phyloP scores from a whole-genome alignment of 768 basidiomycete genomes.

The Mrakia gelida region DNA sequence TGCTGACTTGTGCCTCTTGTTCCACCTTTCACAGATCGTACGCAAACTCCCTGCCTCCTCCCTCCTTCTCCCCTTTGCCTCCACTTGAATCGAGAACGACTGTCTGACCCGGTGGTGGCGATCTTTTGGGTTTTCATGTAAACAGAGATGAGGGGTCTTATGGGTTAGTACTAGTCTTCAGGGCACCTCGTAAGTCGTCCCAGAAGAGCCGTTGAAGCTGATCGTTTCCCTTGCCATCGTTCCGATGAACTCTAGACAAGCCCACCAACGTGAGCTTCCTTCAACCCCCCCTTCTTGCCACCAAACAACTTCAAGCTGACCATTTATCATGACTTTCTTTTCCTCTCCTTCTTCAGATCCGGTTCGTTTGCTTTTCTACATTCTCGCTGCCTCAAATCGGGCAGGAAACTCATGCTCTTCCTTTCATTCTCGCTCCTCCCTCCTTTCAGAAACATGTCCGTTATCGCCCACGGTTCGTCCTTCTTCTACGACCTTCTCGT shows the following conservation, averaged over 20 bases:
- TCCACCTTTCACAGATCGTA: not conserved
- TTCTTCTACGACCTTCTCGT: not conserved
- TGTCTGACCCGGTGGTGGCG: not conserved
- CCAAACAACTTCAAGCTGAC: not conserved
- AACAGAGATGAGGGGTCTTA: conserved; percentile 31
- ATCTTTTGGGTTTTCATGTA: not conserved
- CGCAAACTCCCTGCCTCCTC: not conserved
- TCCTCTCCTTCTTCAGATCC: conserved; percentile 15
- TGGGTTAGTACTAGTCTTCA: conserved; percentile 10
- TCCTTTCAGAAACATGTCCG: conserved; percentile 48
- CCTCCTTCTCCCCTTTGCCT: not conserved
- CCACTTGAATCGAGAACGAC: not conserved
- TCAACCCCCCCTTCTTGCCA: not conserved
- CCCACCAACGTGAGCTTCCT: conserved; percentile 29
- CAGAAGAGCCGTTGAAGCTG: not conserved
- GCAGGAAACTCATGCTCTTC: not conserved
- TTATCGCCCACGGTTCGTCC: conserved; percentile 47
- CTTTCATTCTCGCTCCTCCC: not conserved
- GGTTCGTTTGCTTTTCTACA: not conserved
- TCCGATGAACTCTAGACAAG: conserved; percentile 21
- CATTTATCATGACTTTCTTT: not conserved
- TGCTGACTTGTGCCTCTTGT: conserved; percentile 4
- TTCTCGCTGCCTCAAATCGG: not conserved
- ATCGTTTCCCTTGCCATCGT: not conserved
- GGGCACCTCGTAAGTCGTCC: not conserved